Conservation (phyloP, 441 rosid species). For the Bocquillonia castaneifolia region DNA sequence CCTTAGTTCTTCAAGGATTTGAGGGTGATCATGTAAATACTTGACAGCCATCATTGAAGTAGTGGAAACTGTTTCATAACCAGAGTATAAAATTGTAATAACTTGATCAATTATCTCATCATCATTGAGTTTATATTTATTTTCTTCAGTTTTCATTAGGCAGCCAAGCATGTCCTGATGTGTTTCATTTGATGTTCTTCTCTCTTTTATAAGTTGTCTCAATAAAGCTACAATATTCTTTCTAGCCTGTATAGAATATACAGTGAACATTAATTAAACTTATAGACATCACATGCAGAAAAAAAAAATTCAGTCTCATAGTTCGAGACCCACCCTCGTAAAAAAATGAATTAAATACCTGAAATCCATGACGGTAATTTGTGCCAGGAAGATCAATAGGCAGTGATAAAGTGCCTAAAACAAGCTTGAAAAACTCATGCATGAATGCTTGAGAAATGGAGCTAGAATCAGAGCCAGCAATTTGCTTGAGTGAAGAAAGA, state of each 20-base stretch:
- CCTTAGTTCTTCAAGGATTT: conserved; percentile 63
- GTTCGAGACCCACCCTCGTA: not conserved
- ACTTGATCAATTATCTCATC: conserved; percentile 83
- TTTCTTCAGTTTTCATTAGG: conserved; percentile 58
- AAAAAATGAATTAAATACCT: conserved; percentile 32
- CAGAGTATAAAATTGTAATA: conserved; percentile 77
- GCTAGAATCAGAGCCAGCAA: conserved; percentile 51
- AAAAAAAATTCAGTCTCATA: too few relatives aligned
- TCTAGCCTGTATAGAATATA: conserved; percentile 51
- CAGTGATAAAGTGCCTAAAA: conserved; percentile 68
- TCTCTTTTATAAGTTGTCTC: conserved; percentile 44
- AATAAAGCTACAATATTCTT: conserved; percentile 53
- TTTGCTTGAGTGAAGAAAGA: conserved; percentile 67
- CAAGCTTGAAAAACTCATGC: conserved; percentile 82
- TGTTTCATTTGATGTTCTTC: conserved; percentile 44
- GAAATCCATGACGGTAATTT: conserved; percentile 58
- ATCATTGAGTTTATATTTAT: conserved; percentile 42
- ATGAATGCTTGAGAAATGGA: conserved; percentile 41
- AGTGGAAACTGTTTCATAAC: conserved; percentile 87
- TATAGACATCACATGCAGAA: not conserved
- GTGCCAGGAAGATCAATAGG: conserved; percentile 83
- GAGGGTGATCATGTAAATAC: conserved; percentile 79
- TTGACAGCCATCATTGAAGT: conserved; percentile 93
- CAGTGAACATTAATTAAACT: not conserved
- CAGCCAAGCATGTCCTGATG: conserved; percentile 67